phyloP scores from a whole-genome alignment of 352 stramenopile genomes.

The Thalassiosira exigua region DNA sequence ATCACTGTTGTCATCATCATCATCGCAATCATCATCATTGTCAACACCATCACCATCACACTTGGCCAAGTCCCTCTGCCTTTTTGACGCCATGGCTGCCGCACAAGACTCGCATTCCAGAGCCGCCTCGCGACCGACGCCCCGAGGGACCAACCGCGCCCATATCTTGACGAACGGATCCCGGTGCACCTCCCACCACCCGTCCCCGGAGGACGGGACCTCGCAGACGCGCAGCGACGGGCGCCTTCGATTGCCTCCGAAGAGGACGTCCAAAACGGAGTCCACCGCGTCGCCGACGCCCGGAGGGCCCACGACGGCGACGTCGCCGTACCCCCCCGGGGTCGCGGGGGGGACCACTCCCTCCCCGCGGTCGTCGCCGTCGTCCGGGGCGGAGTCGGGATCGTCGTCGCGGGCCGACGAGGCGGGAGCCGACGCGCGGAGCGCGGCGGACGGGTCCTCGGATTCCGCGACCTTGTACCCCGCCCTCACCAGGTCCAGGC shows the following conservation, averaged over 20 bases:
- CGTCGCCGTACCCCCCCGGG: constrained; percentile 12
- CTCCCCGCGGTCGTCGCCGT: not conserved
- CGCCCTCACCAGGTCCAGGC: constrained; percentile 59
- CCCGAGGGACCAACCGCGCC: too few species aligned
- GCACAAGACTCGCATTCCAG: too few species aligned
- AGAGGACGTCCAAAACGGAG: constrained; percentile 35
- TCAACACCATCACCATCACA: too few species aligned
- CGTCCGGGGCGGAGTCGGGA: not conserved
- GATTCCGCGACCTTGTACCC: constrained; percentile 33
- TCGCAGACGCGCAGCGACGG: constrained; percentile 47
- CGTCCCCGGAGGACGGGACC: too few species aligned
- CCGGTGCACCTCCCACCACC: too few species aligned
- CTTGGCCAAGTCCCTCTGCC: too few species aligned
- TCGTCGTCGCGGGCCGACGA: not conserved
- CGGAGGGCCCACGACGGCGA: constrained; percentile 44
- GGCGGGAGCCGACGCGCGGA: not conserved
- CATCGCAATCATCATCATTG: too few species aligned
- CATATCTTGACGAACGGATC: too few species aligned
- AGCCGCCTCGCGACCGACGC: too few species aligned
- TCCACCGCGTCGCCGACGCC: constrained; percentile 21
- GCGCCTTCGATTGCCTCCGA: constrained; percentile 18
- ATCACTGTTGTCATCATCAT: too few species aligned
- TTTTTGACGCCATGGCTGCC: too few species aligned
- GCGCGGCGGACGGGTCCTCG: not conserved
- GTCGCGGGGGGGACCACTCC: not conserved